A percentile compares a stretch with the other conserved stretches of the same genome.
These are phyloP conservation scores for Blastomyces emzantsi DNA, from an alignment of 2,329 filamentous ascomycete species.

Conservation along the genomic window DNA sequence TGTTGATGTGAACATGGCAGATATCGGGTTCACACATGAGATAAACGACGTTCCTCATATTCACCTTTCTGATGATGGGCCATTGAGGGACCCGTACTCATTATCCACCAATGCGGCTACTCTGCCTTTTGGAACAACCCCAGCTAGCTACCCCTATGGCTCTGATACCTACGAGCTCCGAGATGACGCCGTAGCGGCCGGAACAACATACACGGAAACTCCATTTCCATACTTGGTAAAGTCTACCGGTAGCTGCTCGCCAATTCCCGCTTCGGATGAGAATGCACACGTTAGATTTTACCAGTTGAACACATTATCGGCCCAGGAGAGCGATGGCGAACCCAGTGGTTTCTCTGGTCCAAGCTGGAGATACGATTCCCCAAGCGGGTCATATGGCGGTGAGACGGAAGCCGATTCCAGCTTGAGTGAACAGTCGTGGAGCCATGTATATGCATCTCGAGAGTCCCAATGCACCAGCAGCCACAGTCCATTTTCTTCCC, in stretches of 20 bases:
- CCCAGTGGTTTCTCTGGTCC: background rate
- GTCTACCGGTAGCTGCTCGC: conserved; percentile 8
- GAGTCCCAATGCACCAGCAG: conserved; percentile 6
- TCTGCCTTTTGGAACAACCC: conserved; percentile 5
- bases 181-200: background rate
- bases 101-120: conserved; percentile 5
- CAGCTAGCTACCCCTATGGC: background rate
- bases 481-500: conserved; percentile 11
- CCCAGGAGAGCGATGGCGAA: conserved; percentile 6
- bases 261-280: conserved; percentile 7
- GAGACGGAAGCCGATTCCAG: conserved; percentile 13
- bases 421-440: conserved; percentile 17
- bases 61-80: conserved; percentile 8
- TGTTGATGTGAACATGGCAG: background rate
- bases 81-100: conserved; percentile 1
- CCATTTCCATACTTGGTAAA: conserved; percentile 14
- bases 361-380: conserved; percentile 14
- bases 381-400: conserved; percentile 15
- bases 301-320: background rate
- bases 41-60: conserved; percentile 8
- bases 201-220: conserved; percentile 11
- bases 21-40: background rate
- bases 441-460: conserved; percentile 4
- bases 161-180: background rate
- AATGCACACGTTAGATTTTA: conserved; percentile 9